Conservation (phyloP, 179 eudicot genomes). For the Heliamphora pulchella region DNA sequence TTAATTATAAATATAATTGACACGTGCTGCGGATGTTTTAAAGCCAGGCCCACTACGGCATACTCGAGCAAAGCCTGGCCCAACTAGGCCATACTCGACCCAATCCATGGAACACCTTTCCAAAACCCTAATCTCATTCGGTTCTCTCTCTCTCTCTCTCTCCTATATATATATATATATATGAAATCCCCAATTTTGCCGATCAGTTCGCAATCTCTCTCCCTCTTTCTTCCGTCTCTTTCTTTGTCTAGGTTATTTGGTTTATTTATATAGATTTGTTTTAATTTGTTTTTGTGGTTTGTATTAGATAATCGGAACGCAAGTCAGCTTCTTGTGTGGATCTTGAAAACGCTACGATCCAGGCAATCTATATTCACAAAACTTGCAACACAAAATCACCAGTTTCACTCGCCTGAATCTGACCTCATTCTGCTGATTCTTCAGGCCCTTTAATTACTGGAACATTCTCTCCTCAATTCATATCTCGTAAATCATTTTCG, state of each 20-base stretch:
- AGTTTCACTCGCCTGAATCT: slow-evolving; percentile 65
- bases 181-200: background rate
- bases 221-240: background rate
- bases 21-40: too few relatives aligned
- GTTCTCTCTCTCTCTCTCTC: background rate
- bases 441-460: slow-evolving; percentile 52
- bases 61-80: too few relatives aligned
- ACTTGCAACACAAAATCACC: slow-evolving; percentile 36
- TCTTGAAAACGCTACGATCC: slow-evolving; percentile 22
- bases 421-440: slow-evolving; percentile 29
- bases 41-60: too few relatives aligned
- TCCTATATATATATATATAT: background rate
- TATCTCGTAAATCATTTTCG: too few relatives aligned
- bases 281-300: background rate
- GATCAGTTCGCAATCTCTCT: background rate
- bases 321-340: slow-evolving; percentile 53
- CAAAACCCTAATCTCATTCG: slow-evolving; percentile 2
- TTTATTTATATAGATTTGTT: background rate
- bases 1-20: too few relatives aligned
- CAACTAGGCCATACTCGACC: background rate
- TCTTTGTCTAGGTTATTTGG: background rate
- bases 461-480: slow-evolving; percentile 3
- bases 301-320: slow-evolving; percentile 23
- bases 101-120: background rate
- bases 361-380: slow-evolving; percentile 26